These are phyloP conservation scores for Kodamaea kakaduensis DNA, from an alignment of 805 yeast species.

Conservation along the genomic window DNA sequence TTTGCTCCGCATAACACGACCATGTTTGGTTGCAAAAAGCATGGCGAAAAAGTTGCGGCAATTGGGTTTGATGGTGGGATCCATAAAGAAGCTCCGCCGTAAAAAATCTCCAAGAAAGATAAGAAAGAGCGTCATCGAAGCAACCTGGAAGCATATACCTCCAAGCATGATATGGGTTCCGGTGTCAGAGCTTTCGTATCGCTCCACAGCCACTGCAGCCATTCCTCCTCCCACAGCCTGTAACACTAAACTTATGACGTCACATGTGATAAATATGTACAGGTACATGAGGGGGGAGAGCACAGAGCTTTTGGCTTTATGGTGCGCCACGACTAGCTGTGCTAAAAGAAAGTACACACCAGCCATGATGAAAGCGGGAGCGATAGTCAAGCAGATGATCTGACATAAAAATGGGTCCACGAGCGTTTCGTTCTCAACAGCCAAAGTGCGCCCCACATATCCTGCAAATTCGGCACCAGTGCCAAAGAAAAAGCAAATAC, in stretches of 20 bases:
- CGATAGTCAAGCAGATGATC: constrained; percentile 11
- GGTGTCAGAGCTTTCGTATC: constrained; percentile 6
- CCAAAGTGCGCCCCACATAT: constrained; percentile 9
- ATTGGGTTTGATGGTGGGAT: neutral
- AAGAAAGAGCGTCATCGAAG: constrained; percentile 19
- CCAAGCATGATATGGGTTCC: constrained; percentile 21
- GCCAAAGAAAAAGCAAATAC: constrained; percentile 9
- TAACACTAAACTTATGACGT: constrained; percentile 13
- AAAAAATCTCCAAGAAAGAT: constrained; percentile 17
- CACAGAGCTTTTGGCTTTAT: constrained; percentile 1
- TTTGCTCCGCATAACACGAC: constrained; percentile 15
- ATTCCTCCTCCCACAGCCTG: constrained; percentile 21
- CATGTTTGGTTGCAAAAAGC: constrained; percentile 21
- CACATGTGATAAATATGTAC: constrained; percentile 13
- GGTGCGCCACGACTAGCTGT: constrained; percentile 10
- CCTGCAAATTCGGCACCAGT: constrained; percentile 11
- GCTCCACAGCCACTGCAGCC: constrained; percentile 12
- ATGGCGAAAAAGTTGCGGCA: constrained; percentile 14
- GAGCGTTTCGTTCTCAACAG: constrained; percentile 3
- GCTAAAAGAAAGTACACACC: constrained; percentile 13
- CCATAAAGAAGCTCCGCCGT: constrained; percentile 14
- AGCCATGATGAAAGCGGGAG: constrained; percentile 15
- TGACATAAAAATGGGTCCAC: constrained; percentile 10
- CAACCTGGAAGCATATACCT: constrained; percentile 19
- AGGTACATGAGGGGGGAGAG: constrained; percentile 12